Evolutionary conservation across 176 grass and related monocot species (phyloP), one percentile per base, ranked within the genome.

Genomic region (Dendrocalamus sinicus): DNA sequence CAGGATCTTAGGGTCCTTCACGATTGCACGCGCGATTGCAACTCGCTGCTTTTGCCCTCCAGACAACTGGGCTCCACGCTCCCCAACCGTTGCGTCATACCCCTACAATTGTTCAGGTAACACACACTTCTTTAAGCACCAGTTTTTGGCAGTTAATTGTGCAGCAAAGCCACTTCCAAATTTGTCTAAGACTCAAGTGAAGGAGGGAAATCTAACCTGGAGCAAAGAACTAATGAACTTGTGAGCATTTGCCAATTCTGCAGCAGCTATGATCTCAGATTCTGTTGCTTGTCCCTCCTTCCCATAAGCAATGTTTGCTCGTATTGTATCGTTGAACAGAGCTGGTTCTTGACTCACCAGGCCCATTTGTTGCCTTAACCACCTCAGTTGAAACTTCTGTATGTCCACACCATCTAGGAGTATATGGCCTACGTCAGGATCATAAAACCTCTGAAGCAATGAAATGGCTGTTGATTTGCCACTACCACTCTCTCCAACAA

Each of bases 361-460:
- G 7, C 97, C 97, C 97, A 96, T 99, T 84, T 99, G 94, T 82
- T 91, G 94, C 81, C 97, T 96, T 46, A 96, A 61, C 97, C 97
- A 99, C 76, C 87, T 94, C 41, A 99, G 79, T 80, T 99, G 92
- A 51, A 99, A 89, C 81, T 92, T 99, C 66, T 87, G 78, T 80
- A 99, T 94, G 89, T 99, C 94, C 59, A 94, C 90, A 4, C 97
- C 92, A 70, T 99, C 97, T 35, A 99, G 86, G 50, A 93, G 87
- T 91, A 99, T 89, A 8, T 96, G 84, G 13, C 97, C 97, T n/a
- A 59, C 86, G 75, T 99, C 94, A 48, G 92, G 92, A 45, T 91
- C 70, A 14, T 99, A 99, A 73, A 99, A 99, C 72, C 97, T 91
- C 82, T 99, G 96, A 71, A 99, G 83, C 81, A 99, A 81, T 15